Conservation (phyloP, 805 yeast genomes). For the Scheffersomyces ergatensis region DNA sequence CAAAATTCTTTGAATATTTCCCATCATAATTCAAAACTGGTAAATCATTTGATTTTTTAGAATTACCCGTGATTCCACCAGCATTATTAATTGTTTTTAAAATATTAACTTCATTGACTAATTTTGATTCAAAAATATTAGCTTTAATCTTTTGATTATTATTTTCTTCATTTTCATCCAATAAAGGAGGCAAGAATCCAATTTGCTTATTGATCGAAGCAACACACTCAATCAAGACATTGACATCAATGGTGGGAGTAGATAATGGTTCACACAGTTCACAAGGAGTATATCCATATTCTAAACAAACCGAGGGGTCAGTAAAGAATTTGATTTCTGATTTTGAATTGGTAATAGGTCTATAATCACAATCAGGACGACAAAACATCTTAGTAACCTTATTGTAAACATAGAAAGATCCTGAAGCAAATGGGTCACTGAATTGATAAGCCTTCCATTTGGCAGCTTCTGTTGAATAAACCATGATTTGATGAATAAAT, state of each 20-base stretch:
- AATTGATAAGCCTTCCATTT: constrained; percentile 66
- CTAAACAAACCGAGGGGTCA: constrained; percentile 39
- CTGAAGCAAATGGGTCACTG: constrained; percentile 64
- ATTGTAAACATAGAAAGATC: constrained; percentile 53
- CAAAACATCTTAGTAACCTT: constrained; percentile 45
- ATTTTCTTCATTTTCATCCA: constrained; percentile 43
- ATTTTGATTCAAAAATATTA: constrained; percentile 27
- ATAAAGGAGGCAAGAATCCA: constrained; percentile 54
- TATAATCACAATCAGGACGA: constrained; percentile 66
- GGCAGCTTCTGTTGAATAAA: constrained; percentile 41
- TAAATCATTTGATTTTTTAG: constrained; percentile 20
- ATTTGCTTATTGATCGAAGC: constrained; percentile 52
- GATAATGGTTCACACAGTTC: constrained; percentile 52
- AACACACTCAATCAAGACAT: constrained; percentile 48
- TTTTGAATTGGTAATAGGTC: constrained; percentile 40
- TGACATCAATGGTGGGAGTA: constrained; percentile 44
- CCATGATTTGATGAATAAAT: constrained; percentile 24
- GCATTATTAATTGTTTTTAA: constrained; percentile 16
- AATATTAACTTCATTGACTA: constrained; percentile 21
- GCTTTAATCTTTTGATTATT: constrained; percentile 36
- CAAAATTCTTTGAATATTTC: constrained; percentile 21
- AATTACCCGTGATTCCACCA: neutral
- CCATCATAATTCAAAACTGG: constrained; percentile 27
- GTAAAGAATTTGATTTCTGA: constrained; percentile 46
- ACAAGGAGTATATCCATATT: constrained; percentile 51